Evolutionary conservation across 1,284 basidiomycete genomes (phyloP), one percentile per base, ranked within the genome.

Genomic region (Ceraceosorus guamensis): DNA sequence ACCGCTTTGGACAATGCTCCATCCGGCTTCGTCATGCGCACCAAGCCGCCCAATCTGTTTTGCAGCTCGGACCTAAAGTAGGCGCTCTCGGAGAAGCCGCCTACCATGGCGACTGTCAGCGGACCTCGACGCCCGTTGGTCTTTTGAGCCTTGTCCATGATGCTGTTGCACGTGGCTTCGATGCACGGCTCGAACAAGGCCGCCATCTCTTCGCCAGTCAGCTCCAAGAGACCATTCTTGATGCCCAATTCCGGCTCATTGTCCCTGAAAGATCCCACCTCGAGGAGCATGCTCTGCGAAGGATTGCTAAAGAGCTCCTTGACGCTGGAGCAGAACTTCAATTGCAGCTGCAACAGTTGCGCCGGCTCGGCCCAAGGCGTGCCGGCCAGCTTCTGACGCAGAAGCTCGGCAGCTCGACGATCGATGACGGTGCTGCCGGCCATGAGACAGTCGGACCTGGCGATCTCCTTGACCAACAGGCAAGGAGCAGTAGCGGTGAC

Each of bases 11-110:
- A 50, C 49, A 34, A 32, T 35, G 49, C 56, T 48, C 52, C 55
- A 46, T 60, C 58, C 13, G 55, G 58, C 50, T 60, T 60, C 50
- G 45, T 54, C 31, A 58, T 30, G 16, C 55, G 52, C 14, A 58
- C 56, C 30, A 41, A 14, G 34, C 49, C 47, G 34, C 56, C 56
- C 45, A 58, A 45, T 46, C 56, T 24, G 6, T 14, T 24, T 30
- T 56, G 53, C 16, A 58, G 46, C 32, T 60, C 55, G 10, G 39
- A 43, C n/a, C 55, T 34, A 39, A 60, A 57, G 55, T 59, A 57
- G 34, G 53, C 34, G 30, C 43, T 39, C 48, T 56, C 55, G 8
- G 37, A 46, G 49, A 60, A 57, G 11, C 54, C 51, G 30, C 55
- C 50, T 11, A 56, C 57, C 58, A 60, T 53, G 41, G 58, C 50